phyloP scores from a whole-genome alignment of 345 rosid genomes.

The Euphorbia tirucalli region DNA sequence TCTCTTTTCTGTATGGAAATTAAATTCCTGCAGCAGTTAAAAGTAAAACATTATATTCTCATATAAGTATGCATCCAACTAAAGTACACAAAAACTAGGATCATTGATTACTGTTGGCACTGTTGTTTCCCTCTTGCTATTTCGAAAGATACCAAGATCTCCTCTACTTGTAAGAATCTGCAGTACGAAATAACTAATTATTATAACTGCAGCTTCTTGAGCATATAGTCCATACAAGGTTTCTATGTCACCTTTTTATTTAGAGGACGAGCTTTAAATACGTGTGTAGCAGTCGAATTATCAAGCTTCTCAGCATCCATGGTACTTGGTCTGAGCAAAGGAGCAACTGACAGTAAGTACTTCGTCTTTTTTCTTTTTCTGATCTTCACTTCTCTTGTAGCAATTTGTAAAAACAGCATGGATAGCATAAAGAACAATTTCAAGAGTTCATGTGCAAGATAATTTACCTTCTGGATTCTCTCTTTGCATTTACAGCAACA shows the following conservation, averaged over 20 bases:
- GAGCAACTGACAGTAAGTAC: constrained; percentile 19
- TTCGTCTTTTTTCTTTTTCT: not conserved
- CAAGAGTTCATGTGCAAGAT: not conserved
- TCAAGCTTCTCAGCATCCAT: constrained; percentile 42
- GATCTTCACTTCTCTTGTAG: not conserved
- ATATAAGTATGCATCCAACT: constrained; percentile 15
- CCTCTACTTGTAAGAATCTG: constrained; percentile 85
- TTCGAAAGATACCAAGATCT: constrained; percentile 65
- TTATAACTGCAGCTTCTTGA: constrained; percentile 8
- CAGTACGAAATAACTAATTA: constrained; percentile 12
- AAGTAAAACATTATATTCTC: constrained; percentile 1
- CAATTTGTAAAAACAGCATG: constrained; percentile 13
- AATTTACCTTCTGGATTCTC: constrained; percentile 58
- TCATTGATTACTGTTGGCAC: constrained; percentile 62
- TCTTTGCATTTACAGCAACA: constrained; percentile 42
- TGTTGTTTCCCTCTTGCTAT: constrained; percentile 69
- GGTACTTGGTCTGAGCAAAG: constrained; percentile 43
- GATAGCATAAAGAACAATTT: constrained; percentile 8
- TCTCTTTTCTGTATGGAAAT: constrained; percentile 58
- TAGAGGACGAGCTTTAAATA: constrained; percentile 65
- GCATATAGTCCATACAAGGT: constrained; percentile 8
- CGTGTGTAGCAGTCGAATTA: constrained; percentile 27
- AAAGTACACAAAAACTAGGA: constrained; percentile 2
- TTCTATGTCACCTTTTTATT: constrained; percentile 62
- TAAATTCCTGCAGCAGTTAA: constrained; percentile 61